These are phyloP conservation scores for Herpotrichia juniperi DNA, from an alignment of 2,329 filamentous ascomycete species.

Conservation along the genomic window DNA sequence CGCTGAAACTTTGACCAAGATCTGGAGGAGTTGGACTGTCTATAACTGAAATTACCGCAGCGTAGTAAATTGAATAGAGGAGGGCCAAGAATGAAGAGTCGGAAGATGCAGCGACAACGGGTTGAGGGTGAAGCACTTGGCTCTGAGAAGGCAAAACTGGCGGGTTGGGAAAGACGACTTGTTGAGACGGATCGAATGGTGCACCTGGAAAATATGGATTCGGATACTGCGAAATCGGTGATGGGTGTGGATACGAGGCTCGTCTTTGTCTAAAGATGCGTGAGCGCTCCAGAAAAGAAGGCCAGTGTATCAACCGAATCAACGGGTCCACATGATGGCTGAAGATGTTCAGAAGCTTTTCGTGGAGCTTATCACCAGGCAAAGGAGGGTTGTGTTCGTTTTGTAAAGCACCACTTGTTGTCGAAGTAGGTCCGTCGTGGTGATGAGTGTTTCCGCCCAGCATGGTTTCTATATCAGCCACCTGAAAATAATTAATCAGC, in stretches of 20 bases:
- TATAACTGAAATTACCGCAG: constrained; percentile 20
- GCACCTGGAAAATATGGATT: constrained; percentile 11
- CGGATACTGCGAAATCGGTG: constrained; percentile 7
- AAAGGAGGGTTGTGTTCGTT: constrained; percentile 10
- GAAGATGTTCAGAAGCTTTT: constrained; percentile 18
- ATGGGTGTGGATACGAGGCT: constrained; percentile 2
- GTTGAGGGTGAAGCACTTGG: not conserved
- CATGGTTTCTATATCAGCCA: constrained; percentile 9
- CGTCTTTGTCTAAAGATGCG: constrained; percentile 9
- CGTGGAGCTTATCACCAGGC: constrained; percentile 21
- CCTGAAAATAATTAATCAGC: constrained; percentile 3
- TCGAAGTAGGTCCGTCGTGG: not conserved
- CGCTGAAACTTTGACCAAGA: constrained; percentile 16
- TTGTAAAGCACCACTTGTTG: not conserved
- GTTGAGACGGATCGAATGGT: constrained; percentile 11
- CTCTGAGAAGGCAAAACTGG: constrained; percentile 5
- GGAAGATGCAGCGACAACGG: not conserved
- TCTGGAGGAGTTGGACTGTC: constrained; percentile 18
- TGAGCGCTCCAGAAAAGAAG: constrained; percentile 21
- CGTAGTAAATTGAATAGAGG: constrained; percentile 25
- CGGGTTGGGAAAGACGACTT: constrained; percentile 2
- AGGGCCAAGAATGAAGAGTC: constrained; percentile 18
- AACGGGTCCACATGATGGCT: constrained; percentile 25
- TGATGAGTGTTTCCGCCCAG: constrained; percentile 1
- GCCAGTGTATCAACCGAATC: constrained; percentile 26